Evolutionary conservation across 1,284 basidiomycete genomes (phyloP).

Genomic region (Puccinia horiana): DNA sequence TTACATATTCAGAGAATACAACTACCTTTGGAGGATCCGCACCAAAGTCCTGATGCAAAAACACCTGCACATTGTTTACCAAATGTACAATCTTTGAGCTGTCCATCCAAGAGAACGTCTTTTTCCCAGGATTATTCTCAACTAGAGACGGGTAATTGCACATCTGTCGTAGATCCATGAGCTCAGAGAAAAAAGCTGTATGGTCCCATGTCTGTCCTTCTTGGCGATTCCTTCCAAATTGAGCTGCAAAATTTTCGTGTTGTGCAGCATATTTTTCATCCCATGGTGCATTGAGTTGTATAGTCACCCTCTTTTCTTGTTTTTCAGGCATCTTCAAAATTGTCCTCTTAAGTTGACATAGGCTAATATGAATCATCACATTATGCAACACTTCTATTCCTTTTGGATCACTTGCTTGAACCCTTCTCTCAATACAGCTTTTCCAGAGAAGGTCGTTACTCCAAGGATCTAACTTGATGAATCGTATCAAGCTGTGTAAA

Average conservation of each 20-base stretch:
- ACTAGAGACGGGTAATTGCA: conserved; percentile 1
- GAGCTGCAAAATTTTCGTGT: background rate
- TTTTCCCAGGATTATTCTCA: background rate
- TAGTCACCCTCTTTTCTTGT: background rate
- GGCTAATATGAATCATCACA: background rate
- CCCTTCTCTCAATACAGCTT: conserved; percentile 48
- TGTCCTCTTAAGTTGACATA: background rate
- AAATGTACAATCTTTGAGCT: conserved; percentile 14
- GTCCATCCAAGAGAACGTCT: background rate
- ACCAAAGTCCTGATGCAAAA: no score
- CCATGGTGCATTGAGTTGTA: conserved; percentile 10
- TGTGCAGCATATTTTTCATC: background rate
- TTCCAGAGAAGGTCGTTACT: conserved; percentile 57
- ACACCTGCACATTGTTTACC: background rate
- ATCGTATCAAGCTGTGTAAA: conserved; percentile 56
- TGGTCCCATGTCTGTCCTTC: background rate
- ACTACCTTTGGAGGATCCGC: background rate
- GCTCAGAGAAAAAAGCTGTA: background rate
- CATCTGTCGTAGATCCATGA: background rate
- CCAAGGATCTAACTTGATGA: conserved; percentile 58
- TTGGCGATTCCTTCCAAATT: background rate
- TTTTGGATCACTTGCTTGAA: background rate
- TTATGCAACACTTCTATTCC: background rate
- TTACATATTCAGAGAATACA: background rate
- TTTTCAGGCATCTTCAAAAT: background rate